Evolutionary conservation across 148 eudicot species (phyloP).

Genomic region (Nepenthes mirabilis): DNA sequence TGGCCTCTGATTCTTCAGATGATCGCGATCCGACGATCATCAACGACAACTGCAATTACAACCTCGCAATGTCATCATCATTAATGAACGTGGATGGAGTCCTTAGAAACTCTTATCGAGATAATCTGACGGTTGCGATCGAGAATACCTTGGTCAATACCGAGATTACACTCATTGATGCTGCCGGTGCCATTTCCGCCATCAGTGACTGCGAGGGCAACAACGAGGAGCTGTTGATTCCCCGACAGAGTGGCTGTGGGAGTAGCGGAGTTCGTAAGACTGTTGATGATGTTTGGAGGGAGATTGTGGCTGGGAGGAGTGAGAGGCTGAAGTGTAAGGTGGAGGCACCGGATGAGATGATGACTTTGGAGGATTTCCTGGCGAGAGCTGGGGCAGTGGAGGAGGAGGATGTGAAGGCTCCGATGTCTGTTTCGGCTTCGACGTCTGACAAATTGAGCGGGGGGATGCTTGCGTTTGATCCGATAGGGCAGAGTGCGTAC

Average conservation of each 20-base stretch:
- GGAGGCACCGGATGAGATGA: slow-evolving; percentile 48
- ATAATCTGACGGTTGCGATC: not conserved
- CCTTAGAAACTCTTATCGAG: slow-evolving; percentile 11
- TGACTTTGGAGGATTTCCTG: slow-evolving; percentile 86
- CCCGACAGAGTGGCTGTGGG: slow-evolving; percentile 4
- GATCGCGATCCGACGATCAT: no score
- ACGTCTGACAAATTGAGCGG: slow-evolving; percentile 26
- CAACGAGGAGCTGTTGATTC: slow-evolving; percentile 6
- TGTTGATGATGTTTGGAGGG: slow-evolving; percentile 82
- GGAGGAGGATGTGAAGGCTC: slow-evolving; percentile 23
- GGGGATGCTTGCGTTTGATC: slow-evolving; percentile 25
- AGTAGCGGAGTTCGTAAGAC: slow-evolving; percentile 17
- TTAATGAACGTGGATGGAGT: slow-evolving; percentile 20
- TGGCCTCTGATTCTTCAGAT: slow-evolving; percentile 15
- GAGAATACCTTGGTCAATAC: slow-evolving; percentile 17
- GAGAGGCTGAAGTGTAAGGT: slow-evolving; percentile 35
- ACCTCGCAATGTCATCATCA: slow-evolving; percentile 6
- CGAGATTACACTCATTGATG: slow-evolving; percentile 42
- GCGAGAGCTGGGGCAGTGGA: slow-evolving; percentile 48
- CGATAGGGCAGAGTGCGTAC: slow-evolving; percentile 8
- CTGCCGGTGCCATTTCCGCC: slow-evolving; percentile 45
- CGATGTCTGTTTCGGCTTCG: slow-evolving; percentile 8
- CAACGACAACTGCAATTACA: not conserved
- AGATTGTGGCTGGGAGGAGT: slow-evolving; percentile 38
- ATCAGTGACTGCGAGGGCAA: slow-evolving; percentile 12